A percentile compares a stretch with the other conserved stretches of the same genome.
These are phyloP conservation scores for Aspergillus melleus DNA, from an alignment of 2,329 filamentous ascomycete species.

Conservation along the genomic window DNA sequence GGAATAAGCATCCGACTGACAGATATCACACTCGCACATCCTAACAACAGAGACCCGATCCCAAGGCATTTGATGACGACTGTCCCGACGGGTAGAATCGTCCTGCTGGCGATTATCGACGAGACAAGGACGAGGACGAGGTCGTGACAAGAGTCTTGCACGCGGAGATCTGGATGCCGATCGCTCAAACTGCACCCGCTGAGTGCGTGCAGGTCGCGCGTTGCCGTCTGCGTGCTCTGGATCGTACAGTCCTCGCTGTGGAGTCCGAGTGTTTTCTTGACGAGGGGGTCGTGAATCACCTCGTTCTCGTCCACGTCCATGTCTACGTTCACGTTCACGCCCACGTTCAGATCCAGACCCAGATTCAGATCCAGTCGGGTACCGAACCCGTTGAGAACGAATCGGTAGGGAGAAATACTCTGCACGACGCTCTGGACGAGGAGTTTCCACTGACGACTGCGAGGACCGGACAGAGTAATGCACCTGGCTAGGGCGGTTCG, in stretches of 20 bases:
- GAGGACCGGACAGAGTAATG: too few species aligned
- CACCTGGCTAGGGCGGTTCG: neutral
- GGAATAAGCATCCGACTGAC: neutral
- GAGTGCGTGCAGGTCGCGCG: too few species aligned
- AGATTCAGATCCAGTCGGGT: neutral
- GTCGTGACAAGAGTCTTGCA: neutral
- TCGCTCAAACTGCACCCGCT: neutral
- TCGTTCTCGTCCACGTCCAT: neutral
- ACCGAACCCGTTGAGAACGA: neutral
- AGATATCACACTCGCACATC: neutral
- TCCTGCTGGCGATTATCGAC: neutral
- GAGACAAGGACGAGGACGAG: neutral
- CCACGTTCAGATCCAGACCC: too few species aligned
- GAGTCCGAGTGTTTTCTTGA: neutral
- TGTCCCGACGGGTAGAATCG: neutral
- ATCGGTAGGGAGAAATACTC: neutral
- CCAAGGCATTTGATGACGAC: neutral
- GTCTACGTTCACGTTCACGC: neutral
- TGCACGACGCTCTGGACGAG: neutral
- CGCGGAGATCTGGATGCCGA: neutral
- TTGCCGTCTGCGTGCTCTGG: neutral
- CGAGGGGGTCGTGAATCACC: neutral
- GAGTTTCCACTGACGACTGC: too few species aligned
- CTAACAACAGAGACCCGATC: neutral
- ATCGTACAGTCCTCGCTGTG: neutral